phyloP scores from a whole-genome alignment of 768 basidiomycete species.

The Macrolepiota dolichaula region DNA sequence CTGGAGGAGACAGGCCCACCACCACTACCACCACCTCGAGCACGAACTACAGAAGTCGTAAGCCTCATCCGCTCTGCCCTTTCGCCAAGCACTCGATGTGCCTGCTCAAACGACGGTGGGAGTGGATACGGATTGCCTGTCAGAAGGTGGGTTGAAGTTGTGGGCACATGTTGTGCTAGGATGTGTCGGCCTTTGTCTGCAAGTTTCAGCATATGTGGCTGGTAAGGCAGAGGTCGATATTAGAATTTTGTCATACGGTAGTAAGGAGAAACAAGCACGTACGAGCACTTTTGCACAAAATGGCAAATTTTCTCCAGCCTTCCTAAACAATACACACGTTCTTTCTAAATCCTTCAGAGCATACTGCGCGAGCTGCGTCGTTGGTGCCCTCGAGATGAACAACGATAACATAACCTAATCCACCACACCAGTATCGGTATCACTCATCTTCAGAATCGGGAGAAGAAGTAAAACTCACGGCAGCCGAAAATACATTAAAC shows the following conservation, averaged over 20 bases:
- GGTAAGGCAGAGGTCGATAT: neutral
- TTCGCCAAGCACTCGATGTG: slow-evolving; percentile 29
- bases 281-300: slow-evolving; percentile 60
- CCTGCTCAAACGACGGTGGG: slow-evolving; percentile 32
- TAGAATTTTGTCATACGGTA: neutral
- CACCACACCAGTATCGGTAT: neutral
- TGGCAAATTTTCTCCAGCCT: slow-evolving; percentile 55
- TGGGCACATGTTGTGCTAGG: slow-evolving; percentile 3
- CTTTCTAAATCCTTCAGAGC: slow-evolving; percentile 61
- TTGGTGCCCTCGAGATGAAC: slow-evolving; percentile 60
- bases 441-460: neutral
- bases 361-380: slow-evolving; percentile 51
- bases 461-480: slow-evolving; percentile 38
- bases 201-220: slow-evolving; percentile 59
- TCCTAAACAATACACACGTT: slow-evolving; percentile 52
- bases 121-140: slow-evolving; percentile 20
- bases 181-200: slow-evolving; percentile 40
- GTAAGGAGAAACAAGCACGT: slow-evolving; percentile 19
- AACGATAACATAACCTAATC: slow-evolving; percentile 60
- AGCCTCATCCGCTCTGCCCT: slow-evolving; percentile 30
- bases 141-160: slow-evolving; percentile 1
- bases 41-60: neutral
- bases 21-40: neutral
- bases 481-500: slow-evolving; percentile 73
- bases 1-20: neutral